phyloP scores from a whole-genome alignment of 179 eudicot species.

The Spinacia oleracea region DNA sequence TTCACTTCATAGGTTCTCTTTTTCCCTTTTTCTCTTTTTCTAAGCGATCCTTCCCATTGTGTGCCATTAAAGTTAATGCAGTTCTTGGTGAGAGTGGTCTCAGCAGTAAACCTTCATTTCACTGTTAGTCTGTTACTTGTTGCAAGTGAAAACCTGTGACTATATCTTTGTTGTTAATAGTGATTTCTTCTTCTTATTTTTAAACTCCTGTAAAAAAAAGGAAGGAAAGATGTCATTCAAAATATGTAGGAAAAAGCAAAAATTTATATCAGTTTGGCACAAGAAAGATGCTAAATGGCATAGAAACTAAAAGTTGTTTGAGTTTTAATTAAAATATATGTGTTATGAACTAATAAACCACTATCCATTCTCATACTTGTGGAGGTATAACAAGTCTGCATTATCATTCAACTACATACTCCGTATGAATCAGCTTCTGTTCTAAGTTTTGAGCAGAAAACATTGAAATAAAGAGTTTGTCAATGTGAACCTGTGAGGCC shows the following conservation, averaged over 20 bases:
- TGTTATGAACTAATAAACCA: background rate
- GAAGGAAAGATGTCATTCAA: background rate
- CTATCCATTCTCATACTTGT: background rate
- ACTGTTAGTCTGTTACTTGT: background rate
- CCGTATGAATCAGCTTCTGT: too few species aligned
- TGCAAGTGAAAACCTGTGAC: background rate
- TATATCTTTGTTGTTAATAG: background rate
- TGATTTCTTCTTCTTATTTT: background rate
- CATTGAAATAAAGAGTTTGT: too few species aligned
- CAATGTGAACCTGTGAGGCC: too few species aligned
- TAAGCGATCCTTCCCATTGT: background rate
- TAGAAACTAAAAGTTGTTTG: background rate
- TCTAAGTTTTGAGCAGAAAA: too few species aligned
- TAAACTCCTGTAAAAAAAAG: too few species aligned
- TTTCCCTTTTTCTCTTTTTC: background rate
- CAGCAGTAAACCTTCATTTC: too few species aligned
- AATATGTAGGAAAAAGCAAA: background rate
- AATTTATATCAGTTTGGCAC: background rate
- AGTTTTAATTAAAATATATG: background rate
- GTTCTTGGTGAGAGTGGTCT: too few species aligned
- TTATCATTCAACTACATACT: too few species aligned
- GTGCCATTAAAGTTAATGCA: background rate
- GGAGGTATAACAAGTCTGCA: background rate
- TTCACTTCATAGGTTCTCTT: too few species aligned
- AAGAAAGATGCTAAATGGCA: background rate